Base-by-base conservation (phyloP, 805 yeast species). In the Wickerhamiella parazyma region DNA sequence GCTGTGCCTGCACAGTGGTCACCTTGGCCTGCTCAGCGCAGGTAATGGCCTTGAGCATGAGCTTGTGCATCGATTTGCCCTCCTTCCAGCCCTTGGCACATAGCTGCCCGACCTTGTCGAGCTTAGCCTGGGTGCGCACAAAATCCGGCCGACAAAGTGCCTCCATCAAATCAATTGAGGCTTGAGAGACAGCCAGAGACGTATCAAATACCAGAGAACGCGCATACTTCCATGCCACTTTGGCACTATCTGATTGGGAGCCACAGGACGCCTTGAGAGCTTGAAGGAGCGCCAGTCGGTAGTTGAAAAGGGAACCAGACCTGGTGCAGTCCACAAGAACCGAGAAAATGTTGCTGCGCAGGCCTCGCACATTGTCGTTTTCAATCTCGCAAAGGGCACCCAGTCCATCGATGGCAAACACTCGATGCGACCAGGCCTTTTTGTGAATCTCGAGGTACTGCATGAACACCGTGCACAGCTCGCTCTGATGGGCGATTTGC, bases 211-310 rank as follows among this genome's bases (percentile, higher is more conserved):
- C 31, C 14, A 46, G 49, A 6, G 46, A 24, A 8, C 52, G 50
- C 11, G 62, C 63, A 6, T 44, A 46, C 39, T 60, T 62, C 57
- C 59, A 58, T 3, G 62, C 51, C 25, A 51, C 56, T 41, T 60
- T 58, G 20, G 53, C 45, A 3, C 56, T 49, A 36, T 63, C 67
- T 21, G 60, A 46, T 1, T 61, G 49, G 4, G 44, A 10, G 5
- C 45, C 9, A 10, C 36, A 35, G 18, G 41, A 34, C 10, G 36
- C 17, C 4, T n/a, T n/a, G n/a, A 46, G 49, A 1, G 51, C 41
- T 29, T 46, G 48, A 9, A 54, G 33, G 7, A 51, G 35, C 4
- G 55, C 49, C 28, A 47, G 45, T 6, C 52, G 42, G 45, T 51
- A 54, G 25, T 36, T 44, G 7, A 41, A 14, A 28, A 40, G 5